A percentile compares a stretch with the other conserved stretches of the same genome.
These are phyloP conservation scores for Phytophthora cactorum DNA, from an alignment of 352 stramenopile species.

Conservation along the genomic window DNA sequence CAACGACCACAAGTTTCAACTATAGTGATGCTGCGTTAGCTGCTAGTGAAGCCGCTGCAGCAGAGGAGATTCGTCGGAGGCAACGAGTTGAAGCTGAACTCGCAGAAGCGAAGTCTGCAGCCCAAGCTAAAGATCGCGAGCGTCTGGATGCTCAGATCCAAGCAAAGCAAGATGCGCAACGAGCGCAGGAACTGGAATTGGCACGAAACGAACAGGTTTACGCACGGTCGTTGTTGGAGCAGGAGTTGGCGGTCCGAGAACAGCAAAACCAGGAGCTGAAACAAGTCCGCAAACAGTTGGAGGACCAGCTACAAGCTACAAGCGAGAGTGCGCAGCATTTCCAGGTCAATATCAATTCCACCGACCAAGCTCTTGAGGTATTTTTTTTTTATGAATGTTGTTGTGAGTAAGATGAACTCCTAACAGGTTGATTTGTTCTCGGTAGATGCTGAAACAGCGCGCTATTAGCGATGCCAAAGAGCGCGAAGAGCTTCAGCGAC, in stretches of 20 bases:
- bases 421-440: background rate
- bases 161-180: constrained; percentile 35
- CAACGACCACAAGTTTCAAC: constrained; percentile 3
- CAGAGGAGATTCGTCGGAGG: constrained; percentile 28
- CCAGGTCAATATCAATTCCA: constrained; percentile 41
- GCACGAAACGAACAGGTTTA: constrained; percentile 27
- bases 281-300: constrained; percentile 34
- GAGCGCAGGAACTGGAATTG: constrained; percentile 30
- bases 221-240: constrained; percentile 33
- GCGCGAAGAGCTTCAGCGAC: constrained; percentile 60
- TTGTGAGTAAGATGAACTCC: background rate
- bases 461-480: constrained; percentile 55
- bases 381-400: background rate
- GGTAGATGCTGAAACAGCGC: constrained; percentile 54
- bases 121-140: constrained; percentile 37
- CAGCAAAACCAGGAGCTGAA: constrained; percentile 47
- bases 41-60: constrained; percentile 32
- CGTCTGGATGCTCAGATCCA: constrained; percentile 33
- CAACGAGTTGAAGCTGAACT: constrained; percentile 31
- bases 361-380: constrained; percentile 63
- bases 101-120: constrained; percentile 23
- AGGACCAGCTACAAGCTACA: constrained; percentile 40
- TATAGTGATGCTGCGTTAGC: constrained; percentile 29
- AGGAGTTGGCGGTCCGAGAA: constrained; percentile 29
- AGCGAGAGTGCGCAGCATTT: constrained; percentile 39